phyloP scores from a whole-genome alignment of 2,329 filamentous ascomycete species.

The Zymoseptoria pseudotritici region DNA sequence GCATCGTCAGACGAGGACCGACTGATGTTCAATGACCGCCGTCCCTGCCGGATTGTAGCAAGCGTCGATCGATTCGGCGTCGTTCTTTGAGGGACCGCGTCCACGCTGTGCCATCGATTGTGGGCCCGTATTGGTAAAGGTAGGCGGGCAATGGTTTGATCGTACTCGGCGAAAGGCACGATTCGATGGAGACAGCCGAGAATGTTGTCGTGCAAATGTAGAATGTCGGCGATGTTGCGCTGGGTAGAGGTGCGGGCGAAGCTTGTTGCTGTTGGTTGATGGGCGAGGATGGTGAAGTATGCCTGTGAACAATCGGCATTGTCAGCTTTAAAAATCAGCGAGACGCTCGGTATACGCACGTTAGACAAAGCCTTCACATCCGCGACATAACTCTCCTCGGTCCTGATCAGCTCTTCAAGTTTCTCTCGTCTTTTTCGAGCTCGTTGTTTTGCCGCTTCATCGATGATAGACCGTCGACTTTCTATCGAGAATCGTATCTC shows the following conservation, averaged over 20 bases:
- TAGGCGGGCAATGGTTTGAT: conserved; percentile 23
- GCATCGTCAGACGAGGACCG: conserved; percentile 32
- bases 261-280: conserved; percentile 19
- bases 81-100: conserved; percentile 34
- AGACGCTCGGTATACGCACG: conserved; percentile 44
- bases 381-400: conserved; percentile 81
- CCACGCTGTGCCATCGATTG: conserved; percentile 43
- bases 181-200: conserved; percentile 64
- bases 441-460: conserved; percentile 63
- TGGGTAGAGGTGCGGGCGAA: conserved; percentile 25
- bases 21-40: conserved; percentile 42
- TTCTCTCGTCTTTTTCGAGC: conserved; percentile 69
- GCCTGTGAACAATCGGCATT: conserved; percentile 22
- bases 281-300: conserved; percentile 36
- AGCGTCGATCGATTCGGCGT: conserved; percentile 23
- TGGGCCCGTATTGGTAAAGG: conserved; percentile 31
- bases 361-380: conserved; percentile 82
- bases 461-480: conserved; percentile 45
- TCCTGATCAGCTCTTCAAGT: conserved; percentile 75
- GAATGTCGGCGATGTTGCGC: conserved; percentile 54
- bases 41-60: conserved; percentile 28
- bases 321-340: neutral
- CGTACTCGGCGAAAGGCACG: conserved; percentile 57
- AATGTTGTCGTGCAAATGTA: conserved; percentile 76
- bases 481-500: conserved; percentile 60